A percentile compares a stretch with the other conserved stretches of the same genome.
phyloP scores from a whole-genome alignment of 2,329 filamentous ascomycete genomes.

The Phialophora verrucosa region DNA sequence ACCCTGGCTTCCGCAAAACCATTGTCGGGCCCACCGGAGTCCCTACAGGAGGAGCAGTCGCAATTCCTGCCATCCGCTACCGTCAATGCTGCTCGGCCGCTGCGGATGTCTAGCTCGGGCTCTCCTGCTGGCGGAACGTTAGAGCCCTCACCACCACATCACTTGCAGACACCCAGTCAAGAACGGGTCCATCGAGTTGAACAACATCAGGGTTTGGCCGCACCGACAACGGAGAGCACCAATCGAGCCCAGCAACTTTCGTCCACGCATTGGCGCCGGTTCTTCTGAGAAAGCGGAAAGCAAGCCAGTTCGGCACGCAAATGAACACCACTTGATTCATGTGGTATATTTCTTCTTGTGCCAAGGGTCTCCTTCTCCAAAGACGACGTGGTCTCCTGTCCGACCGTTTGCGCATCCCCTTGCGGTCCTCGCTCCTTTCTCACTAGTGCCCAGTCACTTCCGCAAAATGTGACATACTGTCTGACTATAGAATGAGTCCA shows the following conservation, averaged over 20 bases:
- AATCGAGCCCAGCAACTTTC: slow-evolving; percentile 12
- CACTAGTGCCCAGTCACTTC: too few species aligned
- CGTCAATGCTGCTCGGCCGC: not conserved
- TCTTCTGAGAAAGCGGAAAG: slow-evolving; percentile 11
- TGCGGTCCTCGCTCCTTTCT: too few species aligned
- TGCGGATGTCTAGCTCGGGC: not conserved
- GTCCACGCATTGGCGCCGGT: slow-evolving; percentile 17
- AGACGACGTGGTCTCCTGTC: not conserved
- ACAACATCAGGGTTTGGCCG: not conserved
- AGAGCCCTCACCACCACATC: not conserved
- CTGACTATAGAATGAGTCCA: too few species aligned
- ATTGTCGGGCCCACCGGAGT: not conserved
- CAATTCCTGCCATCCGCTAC: not conserved
- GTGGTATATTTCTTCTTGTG: not conserved
- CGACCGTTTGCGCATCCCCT: too few species aligned
- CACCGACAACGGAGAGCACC: not conserved
- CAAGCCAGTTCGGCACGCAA: not conserved
- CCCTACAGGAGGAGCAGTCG: not conserved
- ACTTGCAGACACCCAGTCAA: not conserved
- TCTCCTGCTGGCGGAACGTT: not conserved
- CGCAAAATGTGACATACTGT: too few species aligned
- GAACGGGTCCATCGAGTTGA: not conserved
- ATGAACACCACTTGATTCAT: not conserved
- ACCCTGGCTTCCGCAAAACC: not conserved
- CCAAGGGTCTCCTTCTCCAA: not conserved